These are phyloP conservation scores for Trichoderma orchidacearum DNA, from an alignment of 495 filamentous ascomycete genomes.

Conservation along the genomic window DNA sequence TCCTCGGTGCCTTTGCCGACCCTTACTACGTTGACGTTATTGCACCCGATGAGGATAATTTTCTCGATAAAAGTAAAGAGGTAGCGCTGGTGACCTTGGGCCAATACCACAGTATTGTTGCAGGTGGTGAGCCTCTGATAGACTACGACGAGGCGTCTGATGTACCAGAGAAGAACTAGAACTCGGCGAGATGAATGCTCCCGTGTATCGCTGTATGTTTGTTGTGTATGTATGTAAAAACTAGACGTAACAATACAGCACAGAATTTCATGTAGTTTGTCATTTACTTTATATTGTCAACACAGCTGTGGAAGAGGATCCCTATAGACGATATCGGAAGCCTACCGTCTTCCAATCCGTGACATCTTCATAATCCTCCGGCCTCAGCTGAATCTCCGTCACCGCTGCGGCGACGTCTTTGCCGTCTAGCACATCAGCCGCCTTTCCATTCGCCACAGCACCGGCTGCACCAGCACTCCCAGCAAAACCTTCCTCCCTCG, in stretches of 20 bases:
- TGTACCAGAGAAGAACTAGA: not conserved
- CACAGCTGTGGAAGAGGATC: not conserved
- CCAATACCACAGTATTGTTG: not conserved
- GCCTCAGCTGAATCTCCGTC: constrained; percentile 21
- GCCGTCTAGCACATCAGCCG: constrained; percentile 12
- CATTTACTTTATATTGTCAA: too few relatives aligned
- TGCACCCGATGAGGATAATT: constrained; percentile 1
- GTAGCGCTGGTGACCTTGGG: not conserved
- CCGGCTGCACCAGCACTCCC: constrained; percentile 24
- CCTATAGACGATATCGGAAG: constrained; percentile 34
- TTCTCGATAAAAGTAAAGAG: constrained; percentile 3
- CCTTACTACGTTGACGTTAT: constrained; percentile 1
- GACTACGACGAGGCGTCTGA: not conserved
- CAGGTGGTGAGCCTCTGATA: not conserved
- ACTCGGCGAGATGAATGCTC: not conserved
- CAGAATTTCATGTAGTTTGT: too few relatives aligned
- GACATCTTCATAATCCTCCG: constrained; percentile 36
- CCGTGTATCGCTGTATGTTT: too few relatives aligned
- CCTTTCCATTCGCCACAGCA: constrained; percentile 29
- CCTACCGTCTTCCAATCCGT: constrained; percentile 38
- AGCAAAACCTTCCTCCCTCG: constrained; percentile 25
- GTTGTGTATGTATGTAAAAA: too few relatives aligned
- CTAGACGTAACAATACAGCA: too few relatives aligned
- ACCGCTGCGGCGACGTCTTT: constrained; percentile 16
- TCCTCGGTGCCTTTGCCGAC: not conserved